Evolutionary conservation across 495 filamentous ascomycete species (phyloP).

Genomic region (Aspergillus sclerotiicarbonarius): DNA sequence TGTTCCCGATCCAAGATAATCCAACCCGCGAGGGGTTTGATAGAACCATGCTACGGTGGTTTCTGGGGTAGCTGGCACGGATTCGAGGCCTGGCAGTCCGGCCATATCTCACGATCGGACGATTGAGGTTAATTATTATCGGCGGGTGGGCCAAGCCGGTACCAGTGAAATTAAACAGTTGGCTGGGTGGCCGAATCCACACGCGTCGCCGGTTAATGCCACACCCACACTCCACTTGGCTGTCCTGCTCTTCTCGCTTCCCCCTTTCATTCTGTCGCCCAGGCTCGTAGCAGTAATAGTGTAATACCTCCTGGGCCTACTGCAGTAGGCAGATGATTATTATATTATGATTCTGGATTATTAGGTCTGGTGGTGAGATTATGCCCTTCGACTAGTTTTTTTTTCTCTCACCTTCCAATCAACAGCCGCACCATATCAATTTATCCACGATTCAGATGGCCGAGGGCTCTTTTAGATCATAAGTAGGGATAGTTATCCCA

Average conservation of each 20-base stretch:
- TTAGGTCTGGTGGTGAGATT: neutral
- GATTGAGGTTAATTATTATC: slow-evolving; percentile 1
- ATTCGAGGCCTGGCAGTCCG: neutral
- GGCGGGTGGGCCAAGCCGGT: neutral
- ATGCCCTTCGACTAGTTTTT: neutral
- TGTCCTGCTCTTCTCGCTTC: neutral
- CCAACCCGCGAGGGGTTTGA: no score
- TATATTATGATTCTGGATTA: neutral
- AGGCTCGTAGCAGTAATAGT: neutral
- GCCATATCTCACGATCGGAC: neutral
- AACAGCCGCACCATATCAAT: neutral
- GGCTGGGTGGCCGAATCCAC: neutral
- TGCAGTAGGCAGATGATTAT: neutral
- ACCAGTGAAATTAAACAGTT: slow-evolving; percentile 8
- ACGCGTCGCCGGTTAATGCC: slow-evolving; percentile 9
- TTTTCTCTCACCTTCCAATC: neutral
- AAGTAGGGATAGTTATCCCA: neutral
- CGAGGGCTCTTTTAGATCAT: neutral
- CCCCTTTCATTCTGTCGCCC: slow-evolving; percentile 3
- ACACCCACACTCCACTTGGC: neutral
- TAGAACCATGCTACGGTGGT: neutral
- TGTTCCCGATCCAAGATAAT: neutral
- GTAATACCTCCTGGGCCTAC: neutral
- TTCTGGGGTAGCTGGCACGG: neutral
- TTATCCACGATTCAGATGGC: neutral